A percentile compares a stretch with the other conserved stretches of the same genome.
Evolutionary conservation across 2,329 filamentous ascomycete genomes (phyloP).

Genomic region (Penicillium sp.): DNA sequence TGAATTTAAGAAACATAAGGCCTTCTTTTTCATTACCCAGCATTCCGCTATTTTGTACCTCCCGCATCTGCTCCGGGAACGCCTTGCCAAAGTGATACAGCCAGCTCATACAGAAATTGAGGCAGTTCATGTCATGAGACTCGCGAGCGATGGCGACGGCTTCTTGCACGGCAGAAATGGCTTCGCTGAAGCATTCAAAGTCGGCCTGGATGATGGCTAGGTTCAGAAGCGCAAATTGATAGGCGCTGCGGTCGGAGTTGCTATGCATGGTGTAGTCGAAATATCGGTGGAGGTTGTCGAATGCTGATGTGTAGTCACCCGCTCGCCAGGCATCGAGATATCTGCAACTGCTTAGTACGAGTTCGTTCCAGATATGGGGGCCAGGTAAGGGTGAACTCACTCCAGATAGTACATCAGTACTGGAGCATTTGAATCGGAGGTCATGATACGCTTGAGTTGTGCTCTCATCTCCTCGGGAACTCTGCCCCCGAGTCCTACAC

Average conservation of each 20-base stretch:
- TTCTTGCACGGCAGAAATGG: slow-evolving; percentile 92
- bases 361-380: background rate
- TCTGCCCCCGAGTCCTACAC: slow-evolving; percentile 73
- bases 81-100: slow-evolving; percentile 91
- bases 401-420: slow-evolving; percentile 77
- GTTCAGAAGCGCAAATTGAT: slow-evolving; percentile 94
- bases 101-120: slow-evolving; percentile 97
- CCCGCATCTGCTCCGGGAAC: slow-evolving; percentile 75
- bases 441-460: slow-evolving; percentile 72
- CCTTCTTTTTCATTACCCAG: slow-evolving; percentile 80
- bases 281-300: slow-evolving; percentile 90
- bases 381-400: slow-evolving; percentile 47
- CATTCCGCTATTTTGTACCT: slow-evolving; percentile 73
- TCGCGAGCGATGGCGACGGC: slow-evolving; percentile 93
- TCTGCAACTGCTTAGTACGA: slow-evolving; percentile 50
- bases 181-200: slow-evolving; percentile 89
- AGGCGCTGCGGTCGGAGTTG: slow-evolving; percentile 75
- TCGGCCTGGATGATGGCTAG: slow-evolving; percentile 92
- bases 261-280: slow-evolving; percentile 96
- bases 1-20: slow-evolving; percentile 80
- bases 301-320: slow-evolving; percentile 86
- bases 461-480: slow-evolving; percentile 75
- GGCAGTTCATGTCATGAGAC: slow-evolving; percentile 86
- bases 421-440: slow-evolving; percentile 70
- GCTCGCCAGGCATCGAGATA: slow-evolving; percentile 93